Conservation (phyloP, 2,329 filamentous ascomycete genomes). For the Beauveria pseudobassiana region DNA sequence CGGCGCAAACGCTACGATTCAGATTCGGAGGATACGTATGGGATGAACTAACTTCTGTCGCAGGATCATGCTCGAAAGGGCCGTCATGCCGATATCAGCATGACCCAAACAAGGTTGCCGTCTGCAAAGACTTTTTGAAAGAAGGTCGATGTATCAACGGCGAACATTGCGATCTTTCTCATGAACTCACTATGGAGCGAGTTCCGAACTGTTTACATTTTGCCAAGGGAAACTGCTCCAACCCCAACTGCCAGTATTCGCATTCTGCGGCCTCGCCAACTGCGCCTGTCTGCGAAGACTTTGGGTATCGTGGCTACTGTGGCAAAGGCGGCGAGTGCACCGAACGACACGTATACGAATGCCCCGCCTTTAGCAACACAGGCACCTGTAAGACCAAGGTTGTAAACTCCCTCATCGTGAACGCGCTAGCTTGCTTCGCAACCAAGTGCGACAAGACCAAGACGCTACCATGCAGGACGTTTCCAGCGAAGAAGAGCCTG, state of each 20-base stretch:
- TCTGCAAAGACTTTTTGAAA: conserved; percentile 81
- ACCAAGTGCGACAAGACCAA: conserved; percentile 49
- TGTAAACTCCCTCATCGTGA: conserved; percentile 86
- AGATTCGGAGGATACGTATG: conserved; percentile 11
- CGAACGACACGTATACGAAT: conserved; percentile 85
- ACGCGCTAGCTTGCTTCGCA: conserved; percentile 71
- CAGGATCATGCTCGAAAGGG: conserved; percentile 82
- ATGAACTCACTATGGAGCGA: conserved; percentile 75
- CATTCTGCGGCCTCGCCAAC: conserved; percentile 72
- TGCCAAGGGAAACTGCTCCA: conserved; percentile 82
- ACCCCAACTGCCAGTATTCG: conserved; percentile 76
- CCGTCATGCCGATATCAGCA: conserved; percentile 74
- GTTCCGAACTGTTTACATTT: conserved; percentile 86
- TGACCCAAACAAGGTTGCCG: conserved; percentile 77
- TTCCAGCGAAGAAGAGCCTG: conserved; percentile 69
- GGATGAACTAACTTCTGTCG: conserved; percentile 34
- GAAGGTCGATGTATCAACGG: conserved; percentile 72
- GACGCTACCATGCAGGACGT: conserved; percentile 58
- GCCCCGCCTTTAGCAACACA: conserved; percentile 89
- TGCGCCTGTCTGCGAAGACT: conserved; percentile 74
- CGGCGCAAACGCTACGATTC: conserved; percentile 9
- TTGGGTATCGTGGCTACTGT: conserved; percentile 85
- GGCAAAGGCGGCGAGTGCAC: conserved; percentile 69
- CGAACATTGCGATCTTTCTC: conserved; percentile 80
- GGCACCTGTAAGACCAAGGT: conserved; percentile 71